Base-by-base conservation (phyloP, 768 basidiomycete genomes). In the Termitomyces sp. region DNA sequence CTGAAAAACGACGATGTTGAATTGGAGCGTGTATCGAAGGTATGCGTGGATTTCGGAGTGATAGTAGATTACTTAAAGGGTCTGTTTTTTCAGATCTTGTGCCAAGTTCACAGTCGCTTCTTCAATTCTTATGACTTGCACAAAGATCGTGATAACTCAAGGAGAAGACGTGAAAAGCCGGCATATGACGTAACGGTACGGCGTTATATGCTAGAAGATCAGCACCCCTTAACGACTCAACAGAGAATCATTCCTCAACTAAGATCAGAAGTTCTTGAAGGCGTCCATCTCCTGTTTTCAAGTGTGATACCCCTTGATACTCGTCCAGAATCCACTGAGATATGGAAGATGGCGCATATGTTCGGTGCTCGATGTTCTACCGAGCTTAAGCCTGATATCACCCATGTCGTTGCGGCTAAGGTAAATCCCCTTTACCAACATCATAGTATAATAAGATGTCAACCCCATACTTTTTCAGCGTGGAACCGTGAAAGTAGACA, bases 281-380 rank as follows among this genome's bases (percentile, higher is more conserved):
- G 89, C 27, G 79, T 87, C 27, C 84, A 89, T 64, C 81, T 99
- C 31, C 77, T 96, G 33, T 98, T 99, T 71, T 98, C 96, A 1
- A 92, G 94, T 53, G 85, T 99, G 38, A 94, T 98, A 53, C 94
- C 96, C 4, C 80, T 95, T n/a, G 88, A 93, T 63, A 86, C 84
- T 3, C 76, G 73, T 53, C 89, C 92, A 35, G 87, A 94, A 68
- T 76, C 77, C 45, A 90, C 82, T 48, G 92, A 94, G 63, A 83
- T 93, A 47, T 96, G 93, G 93, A 78, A 82, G 60, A 78, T 88
- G 67, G 93, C 96, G 12, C 78, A 81, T 45, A 86, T 89, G 72
- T 98, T 97, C 62, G 96, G 96, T 9, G 96, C 96, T 2, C 76
- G 75, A 44, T 91, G 88, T 68, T 80, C 85, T 44, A 86, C 80